Conservation (phyloP, 2,329 filamentous ascomycete genomes). For the Beauveria pseudobassiana region DNA sequence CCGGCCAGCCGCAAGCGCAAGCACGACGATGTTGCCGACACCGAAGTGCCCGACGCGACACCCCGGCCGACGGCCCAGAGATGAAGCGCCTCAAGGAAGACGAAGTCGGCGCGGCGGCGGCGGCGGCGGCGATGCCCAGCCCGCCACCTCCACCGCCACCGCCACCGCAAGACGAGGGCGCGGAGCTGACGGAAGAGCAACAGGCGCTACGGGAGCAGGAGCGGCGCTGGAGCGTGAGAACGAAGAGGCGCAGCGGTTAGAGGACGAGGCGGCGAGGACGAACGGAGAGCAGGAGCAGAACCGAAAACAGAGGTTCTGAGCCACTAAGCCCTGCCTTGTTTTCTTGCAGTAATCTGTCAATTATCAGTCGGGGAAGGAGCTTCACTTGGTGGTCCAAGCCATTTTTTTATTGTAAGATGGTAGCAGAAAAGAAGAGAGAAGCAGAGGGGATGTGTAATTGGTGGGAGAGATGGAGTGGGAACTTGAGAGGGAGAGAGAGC, state of each 20-base stretch:
- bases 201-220: slow-evolving; percentile 41
- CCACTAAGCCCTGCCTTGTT: slow-evolving; percentile 8
- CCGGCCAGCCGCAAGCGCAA: slow-evolving; percentile 58
- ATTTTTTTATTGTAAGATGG: not conserved
- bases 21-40: slow-evolving; percentile 41
- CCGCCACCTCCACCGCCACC: slow-evolving; percentile 44
- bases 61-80: slow-evolving; percentile 50
- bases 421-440: not conserved
- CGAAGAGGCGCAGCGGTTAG: slow-evolving; percentile 45
- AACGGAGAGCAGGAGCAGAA: slow-evolving; percentile 9
- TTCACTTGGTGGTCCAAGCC: not conserved
- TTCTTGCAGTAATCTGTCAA: not conserved
- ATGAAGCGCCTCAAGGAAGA: slow-evolving; percentile 46
- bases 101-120: slow-evolving; percentile 28
- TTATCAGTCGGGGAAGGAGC: too few relatives aligned
- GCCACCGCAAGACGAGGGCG: slow-evolving; percentile 33
- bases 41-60: slow-evolving; percentile 28
- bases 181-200: slow-evolving; percentile 34
- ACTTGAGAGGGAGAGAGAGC: not conserved
- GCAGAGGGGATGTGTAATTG: not conserved
- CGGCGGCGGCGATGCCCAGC: slow-evolving; percentile 26
- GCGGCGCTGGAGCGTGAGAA: slow-evolving; percentile 44
- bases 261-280: slow-evolving; percentile 32
- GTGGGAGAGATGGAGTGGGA: not conserved
- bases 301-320: slow-evolving; percentile 19